These are phyloP conservation scores for Pseudozyma sp. DNA, from an alignment of 1,284 basidiomycete genomes.

Conservation along the genomic window DNA sequence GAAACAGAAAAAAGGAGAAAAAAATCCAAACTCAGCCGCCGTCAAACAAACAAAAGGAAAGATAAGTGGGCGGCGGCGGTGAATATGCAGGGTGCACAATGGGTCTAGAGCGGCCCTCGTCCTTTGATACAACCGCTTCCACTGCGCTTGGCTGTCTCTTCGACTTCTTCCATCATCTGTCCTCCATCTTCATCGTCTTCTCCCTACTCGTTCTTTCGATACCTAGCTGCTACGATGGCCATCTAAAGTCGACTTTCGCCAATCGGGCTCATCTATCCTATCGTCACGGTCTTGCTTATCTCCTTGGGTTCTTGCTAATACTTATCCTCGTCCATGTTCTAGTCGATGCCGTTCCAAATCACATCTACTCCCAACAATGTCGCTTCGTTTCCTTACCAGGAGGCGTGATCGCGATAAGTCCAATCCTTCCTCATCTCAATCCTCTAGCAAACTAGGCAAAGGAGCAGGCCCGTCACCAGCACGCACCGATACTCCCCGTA, in stretches of 20 bases:
- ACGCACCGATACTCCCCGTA: neutral
- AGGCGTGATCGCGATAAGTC: constrained; percentile 24
- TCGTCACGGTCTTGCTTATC: neutral
- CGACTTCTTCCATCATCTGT: too few species aligned
- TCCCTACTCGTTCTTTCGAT: neutral
- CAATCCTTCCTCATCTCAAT: neutral
- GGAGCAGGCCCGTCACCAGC: too few species aligned
- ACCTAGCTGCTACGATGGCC: too few species aligned
- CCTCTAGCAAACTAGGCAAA: neutral
- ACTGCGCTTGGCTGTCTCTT: too few species aligned
- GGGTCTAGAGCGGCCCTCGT: too few species aligned
- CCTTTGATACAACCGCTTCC: too few species aligned
- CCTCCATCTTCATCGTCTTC: neutral
- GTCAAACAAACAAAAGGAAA: too few species aligned
- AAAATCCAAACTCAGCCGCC: neutral
- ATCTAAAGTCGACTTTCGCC: too few species aligned
- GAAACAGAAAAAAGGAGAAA: constrained; percentile 2
- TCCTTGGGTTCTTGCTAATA: neutral
- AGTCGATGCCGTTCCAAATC: constrained; percentile 2
- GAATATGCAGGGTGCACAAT: too few species aligned
- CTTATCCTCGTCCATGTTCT: neutral
- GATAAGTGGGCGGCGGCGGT: too few species aligned
- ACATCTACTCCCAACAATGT: constrained; percentile 11
- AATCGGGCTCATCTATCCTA: neutral
- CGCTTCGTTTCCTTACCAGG: constrained; percentile 32